These are phyloP conservation scores for Corrigiola litoralis DNA, from an alignment of 179 eudicot species.

Conservation along the genomic window DNA sequence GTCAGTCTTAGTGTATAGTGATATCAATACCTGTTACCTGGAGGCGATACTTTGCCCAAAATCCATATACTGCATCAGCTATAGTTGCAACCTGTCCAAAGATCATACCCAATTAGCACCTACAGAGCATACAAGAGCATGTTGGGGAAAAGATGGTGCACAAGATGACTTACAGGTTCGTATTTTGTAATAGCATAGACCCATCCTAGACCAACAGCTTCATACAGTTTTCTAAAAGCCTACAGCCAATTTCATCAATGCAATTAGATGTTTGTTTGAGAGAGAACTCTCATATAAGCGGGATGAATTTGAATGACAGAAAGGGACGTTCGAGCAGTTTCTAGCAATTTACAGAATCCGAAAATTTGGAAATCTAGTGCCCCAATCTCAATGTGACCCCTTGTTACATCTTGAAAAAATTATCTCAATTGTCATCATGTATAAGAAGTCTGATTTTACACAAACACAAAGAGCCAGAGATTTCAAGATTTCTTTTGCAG, in stretches of 20 bases:
- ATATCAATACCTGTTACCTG: slow-evolving; percentile 61
- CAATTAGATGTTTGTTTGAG: not conserved
- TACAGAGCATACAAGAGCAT: not conserved
- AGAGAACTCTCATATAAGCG: not conserved
- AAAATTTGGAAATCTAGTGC: not conserved
- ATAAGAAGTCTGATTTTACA: too few relatives aligned
- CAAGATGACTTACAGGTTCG: slow-evolving; percentile 61
- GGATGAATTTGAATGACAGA: not conserved
- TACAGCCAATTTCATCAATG: slow-evolving; percentile 22
- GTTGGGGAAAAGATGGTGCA: not conserved
- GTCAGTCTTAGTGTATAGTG: not conserved
- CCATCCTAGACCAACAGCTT: slow-evolving; percentile 97
- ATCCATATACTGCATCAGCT: slow-evolving; percentile 72
- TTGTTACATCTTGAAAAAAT: too few relatives aligned
- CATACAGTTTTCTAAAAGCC: slow-evolving; percentile 89
- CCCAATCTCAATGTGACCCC: too few relatives aligned
- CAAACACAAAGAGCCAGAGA: not conserved
- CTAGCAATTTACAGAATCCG: not conserved
- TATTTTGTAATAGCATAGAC: slow-evolving; percentile 88
- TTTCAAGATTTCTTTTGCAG: not conserved
- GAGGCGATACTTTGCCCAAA: slow-evolving; percentile 95
- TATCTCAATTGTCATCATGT: too few relatives aligned
- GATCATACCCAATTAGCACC: not conserved
- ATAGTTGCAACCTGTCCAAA: slow-evolving; percentile 58
- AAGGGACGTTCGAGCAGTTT: too few relatives aligned